A percentile compares a stretch with the other conserved stretches of the same genome.
phyloP scores from a whole-genome alignment of 1,284 basidiomycete species.

The Chiua sp. region DNA sequence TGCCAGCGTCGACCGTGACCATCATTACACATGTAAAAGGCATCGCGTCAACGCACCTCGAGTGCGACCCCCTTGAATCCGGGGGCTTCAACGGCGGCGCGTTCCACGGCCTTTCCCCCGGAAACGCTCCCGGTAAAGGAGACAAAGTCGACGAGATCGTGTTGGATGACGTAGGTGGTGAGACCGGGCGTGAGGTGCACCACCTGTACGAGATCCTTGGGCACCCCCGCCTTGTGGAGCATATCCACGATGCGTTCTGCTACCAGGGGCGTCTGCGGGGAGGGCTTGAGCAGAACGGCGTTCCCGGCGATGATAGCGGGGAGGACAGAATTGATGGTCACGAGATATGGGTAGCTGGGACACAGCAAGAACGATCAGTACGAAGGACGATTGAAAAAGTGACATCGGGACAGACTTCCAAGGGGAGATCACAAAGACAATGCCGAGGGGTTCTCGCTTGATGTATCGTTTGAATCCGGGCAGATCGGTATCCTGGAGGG shows the following conservation, averaged over 20 bases:
- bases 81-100: slow-evolving; percentile 59
- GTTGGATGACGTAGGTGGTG: slow-evolving; percentile 67
- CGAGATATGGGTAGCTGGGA: slow-evolving; percentile 87
- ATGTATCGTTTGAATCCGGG: slow-evolving; percentile 87
- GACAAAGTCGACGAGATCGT: slow-evolving; percentile 79
- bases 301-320: slow-evolving; percentile 92
- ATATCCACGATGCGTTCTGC: slow-evolving; percentile 83
- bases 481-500: slow-evolving; percentile 76
- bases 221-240: slow-evolving; percentile 78
- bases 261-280: slow-evolving; percentile 91
- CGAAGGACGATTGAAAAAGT: neutral
- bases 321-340: slow-evolving; percentile 88
- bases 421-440: slow-evolving; percentile 87
- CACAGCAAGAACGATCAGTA: neutral
- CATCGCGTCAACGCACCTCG: slow-evolving; percentile 53
- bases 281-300: slow-evolving; percentile 90
- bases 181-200: slow-evolving; percentile 78
- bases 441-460: slow-evolving; percentile 82
- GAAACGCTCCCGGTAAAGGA: slow-evolving; percentile 90
- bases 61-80: slow-evolving; percentile 85
- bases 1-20: slow-evolving; percentile 39
- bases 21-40: neutral
- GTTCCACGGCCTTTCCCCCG: slow-evolving; percentile 68
- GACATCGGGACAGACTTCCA: slow-evolving; percentile 75
- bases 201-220: slow-evolving; percentile 77